These are phyloP conservation scores for Spiraea crenata DNA, from an alignment of 331 rosid genomes.

Conservation along the genomic window DNA sequence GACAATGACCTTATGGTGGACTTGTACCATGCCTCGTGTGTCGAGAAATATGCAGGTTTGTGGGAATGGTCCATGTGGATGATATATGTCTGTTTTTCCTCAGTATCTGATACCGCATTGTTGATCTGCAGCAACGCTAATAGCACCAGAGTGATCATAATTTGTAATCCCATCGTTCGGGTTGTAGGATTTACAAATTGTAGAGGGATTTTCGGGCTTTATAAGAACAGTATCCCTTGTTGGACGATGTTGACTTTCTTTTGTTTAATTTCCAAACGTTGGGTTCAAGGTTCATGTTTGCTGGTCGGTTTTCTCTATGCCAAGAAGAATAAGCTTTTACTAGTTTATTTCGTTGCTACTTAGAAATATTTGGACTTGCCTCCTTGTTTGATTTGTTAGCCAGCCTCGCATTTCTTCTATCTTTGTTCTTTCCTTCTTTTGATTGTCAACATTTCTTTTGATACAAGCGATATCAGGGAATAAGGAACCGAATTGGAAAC, in stretches of 20 bases:
- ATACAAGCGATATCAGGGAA: no score
- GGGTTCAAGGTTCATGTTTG: constrained; percentile 1
- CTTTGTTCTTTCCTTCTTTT: no score
- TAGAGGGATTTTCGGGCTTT: not conserved
- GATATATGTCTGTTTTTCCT: constrained; percentile 11
- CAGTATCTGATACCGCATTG: constrained; percentile 3
- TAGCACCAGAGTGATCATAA: not conserved
- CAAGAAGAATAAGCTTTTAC: no score
- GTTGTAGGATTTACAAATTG: no score
- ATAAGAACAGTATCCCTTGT: not conserved
- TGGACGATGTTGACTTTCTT: not conserved
- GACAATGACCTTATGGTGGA: constrained; percentile 7
- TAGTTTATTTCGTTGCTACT: not conserved
- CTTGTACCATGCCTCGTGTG: constrained; percentile 13
- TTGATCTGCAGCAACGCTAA: not conserved
- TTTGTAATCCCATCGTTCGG: not conserved
- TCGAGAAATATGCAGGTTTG: not conserved
- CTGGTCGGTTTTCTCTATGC: not conserved
- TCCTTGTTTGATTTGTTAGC: not conserved
- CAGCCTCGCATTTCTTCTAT: no score
- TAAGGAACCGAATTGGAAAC: no score
- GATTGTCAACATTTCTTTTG: no score
- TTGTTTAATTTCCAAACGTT: not conserved
- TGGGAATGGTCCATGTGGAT: constrained; percentile 18
- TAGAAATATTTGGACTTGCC: not conserved